These are phyloP conservation scores for Aphanoascus verrucosus DNA, from an alignment of 2,329 filamentous ascomycete species.

Conservation along the genomic window DNA sequence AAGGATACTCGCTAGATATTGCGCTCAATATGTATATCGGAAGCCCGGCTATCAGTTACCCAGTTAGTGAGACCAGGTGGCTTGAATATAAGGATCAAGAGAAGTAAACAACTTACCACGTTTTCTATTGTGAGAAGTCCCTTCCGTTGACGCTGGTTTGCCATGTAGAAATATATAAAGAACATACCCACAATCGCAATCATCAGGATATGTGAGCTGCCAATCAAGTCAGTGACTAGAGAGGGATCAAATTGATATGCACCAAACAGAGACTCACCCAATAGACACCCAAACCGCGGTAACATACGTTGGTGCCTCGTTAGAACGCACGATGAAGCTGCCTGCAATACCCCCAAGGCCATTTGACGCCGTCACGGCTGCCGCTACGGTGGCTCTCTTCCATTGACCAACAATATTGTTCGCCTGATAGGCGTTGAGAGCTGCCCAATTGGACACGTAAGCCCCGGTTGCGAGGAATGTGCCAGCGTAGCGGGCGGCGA, in stretches of 20 bases:
- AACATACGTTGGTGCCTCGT: constrained; percentile 52
- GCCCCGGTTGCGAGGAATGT: constrained; percentile 57
- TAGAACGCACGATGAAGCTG: constrained; percentile 52
- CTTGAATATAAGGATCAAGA: not conserved
- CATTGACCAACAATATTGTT: constrained; percentile 56
- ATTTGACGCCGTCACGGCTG: constrained; percentile 50
- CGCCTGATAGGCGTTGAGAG: constrained; percentile 51
- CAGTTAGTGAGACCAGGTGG: not conserved
- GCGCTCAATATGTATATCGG: constrained; percentile 26
- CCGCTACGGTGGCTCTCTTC: constrained; percentile 54
- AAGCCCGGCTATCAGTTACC: constrained; percentile 22
- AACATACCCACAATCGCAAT: constrained; percentile 45
- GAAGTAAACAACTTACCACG: constrained; percentile 20
- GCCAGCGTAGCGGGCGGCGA: constrained; percentile 53
- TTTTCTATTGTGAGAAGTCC: constrained; percentile 44
- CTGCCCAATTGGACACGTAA: constrained; percentile 60
- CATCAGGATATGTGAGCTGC: constrained; percentile 49
- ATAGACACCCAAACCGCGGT: constrained; percentile 60
- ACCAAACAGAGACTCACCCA: constrained; percentile 27
- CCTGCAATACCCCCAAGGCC: constrained; percentile 55
- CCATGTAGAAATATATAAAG: constrained; percentile 43
- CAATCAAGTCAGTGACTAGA: not conserved
- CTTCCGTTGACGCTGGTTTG: constrained; percentile 41
- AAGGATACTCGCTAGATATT: too few species aligned
- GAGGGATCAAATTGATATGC: not conserved